phyloP scores from a whole-genome alignment of 345 rosid genomes.

The Lumnitzera littorea region DNA sequence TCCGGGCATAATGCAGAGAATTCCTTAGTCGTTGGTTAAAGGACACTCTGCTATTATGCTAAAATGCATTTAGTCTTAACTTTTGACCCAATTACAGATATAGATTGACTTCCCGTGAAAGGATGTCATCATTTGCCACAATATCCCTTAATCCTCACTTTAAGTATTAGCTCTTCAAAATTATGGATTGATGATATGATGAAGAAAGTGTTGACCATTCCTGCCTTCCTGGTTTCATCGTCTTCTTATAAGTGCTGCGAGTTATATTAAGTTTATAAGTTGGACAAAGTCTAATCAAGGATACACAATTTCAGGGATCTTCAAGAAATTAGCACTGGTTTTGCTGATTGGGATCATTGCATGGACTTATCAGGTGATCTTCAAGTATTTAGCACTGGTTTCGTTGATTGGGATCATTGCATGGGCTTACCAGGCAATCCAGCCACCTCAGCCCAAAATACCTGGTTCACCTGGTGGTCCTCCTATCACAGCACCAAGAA shows the following conservation, averaged over 20 bases:
- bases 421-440: constrained; percentile 18
- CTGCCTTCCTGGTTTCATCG: neutral
- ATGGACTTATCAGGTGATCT: constrained; percentile 18
- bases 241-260: neutral
- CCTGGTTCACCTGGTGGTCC: constrained; percentile 14
- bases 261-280: neutral
- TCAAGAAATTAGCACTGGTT: constrained; percentile 9
- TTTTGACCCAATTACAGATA: no score
- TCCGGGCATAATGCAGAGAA: no score
- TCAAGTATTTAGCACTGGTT: constrained; percentile 8
- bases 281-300: neutral
- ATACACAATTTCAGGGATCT: constrained; percentile 5
- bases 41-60: no score
- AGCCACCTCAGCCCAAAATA: constrained; percentile 17
- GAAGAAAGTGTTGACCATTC: no score
- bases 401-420: constrained; percentile 11
- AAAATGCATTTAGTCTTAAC: no score
- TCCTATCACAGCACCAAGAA: constrained; percentile 15
- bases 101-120: no score
- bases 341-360: constrained; percentile 12
- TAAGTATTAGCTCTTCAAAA: no score
- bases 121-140: no score
- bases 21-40: no score
- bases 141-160: no score
- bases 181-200: no score